Conservation (phyloP, 2,329 filamentous ascomycete species). For the Neonectria ditissima region DNA sequence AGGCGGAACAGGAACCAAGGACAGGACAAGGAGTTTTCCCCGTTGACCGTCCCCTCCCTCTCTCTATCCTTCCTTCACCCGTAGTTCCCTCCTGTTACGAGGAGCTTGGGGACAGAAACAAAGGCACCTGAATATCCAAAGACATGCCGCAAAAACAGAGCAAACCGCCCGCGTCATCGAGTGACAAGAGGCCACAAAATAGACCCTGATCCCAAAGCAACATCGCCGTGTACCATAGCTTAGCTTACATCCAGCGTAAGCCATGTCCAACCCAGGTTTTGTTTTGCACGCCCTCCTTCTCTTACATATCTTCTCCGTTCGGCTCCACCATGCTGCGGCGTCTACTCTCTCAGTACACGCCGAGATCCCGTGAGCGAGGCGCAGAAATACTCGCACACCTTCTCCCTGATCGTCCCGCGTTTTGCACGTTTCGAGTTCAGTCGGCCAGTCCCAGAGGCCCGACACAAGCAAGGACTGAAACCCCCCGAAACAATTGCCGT, state of each 20-base stretch:
- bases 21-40: background rate
- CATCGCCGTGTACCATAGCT: slow-evolving; percentile 13
- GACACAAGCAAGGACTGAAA: slow-evolving; percentile 33
- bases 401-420: background rate
- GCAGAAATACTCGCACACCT: background rate
- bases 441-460: slow-evolving; percentile 36
- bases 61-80: background rate
- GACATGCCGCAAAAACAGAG: slow-evolving; percentile 15
- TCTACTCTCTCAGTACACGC: background rate
- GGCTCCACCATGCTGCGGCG: background rate
- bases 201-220: slow-evolving; percentile 12
- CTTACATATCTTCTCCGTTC: slow-evolving; percentile 13
- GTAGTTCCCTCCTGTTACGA: background rate
- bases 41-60: background rate
- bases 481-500: slow-evolving; percentile 42
- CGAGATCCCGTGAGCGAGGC: background rate
- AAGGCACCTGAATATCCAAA: slow-evolving; percentile 22
- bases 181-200: slow-evolving; percentile 6
- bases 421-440: slow-evolving; percentile 15
- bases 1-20: slow-evolving; percentile 5
- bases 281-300: slow-evolving; percentile 16
- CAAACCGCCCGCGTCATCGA: slow-evolving; percentile 4
- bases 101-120: slow-evolving; percentile 9
- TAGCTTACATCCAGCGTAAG: slow-evolving; percentile 30
- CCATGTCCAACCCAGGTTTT: slow-evolving; percentile 24